These are phyloP conservation scores for Xylaria nigripes DNA, from an alignment of 495 filamentous ascomycete genomes.

Conservation along the genomic window DNA sequence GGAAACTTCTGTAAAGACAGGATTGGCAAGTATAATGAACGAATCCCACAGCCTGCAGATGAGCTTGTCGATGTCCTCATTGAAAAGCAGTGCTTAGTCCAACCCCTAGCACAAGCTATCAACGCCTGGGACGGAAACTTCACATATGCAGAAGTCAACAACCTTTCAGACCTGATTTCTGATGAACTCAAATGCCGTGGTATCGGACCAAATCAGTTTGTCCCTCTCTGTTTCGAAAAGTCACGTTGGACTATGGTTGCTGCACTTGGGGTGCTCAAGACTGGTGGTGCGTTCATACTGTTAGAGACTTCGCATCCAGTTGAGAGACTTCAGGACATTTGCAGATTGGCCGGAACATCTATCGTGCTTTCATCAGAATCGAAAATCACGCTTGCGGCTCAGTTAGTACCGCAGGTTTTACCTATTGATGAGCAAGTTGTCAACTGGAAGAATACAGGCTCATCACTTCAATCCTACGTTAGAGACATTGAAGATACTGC, in stretches of 20 bases:
- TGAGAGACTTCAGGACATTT: conserved; percentile 29
- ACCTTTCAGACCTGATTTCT: conserved; percentile 27
- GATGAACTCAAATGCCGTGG: conserved; percentile 35
- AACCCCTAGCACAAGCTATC: conserved; percentile 18
- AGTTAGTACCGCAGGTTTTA: neutral
- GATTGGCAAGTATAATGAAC: neutral
- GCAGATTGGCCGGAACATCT: neutral
- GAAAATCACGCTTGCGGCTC: neutral
- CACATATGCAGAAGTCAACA: conserved; percentile 42
- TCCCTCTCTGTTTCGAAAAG: conserved; percentile 53
- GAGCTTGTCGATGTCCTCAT: conserved; percentile 24
- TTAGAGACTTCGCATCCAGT: conserved; percentile 50
- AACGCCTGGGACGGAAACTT: conserved; percentile 46
- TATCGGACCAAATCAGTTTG: conserved; percentile 41
- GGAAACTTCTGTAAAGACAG: neutral
- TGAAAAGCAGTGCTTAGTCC: conserved; percentile 9
- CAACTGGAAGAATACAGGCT: neutral
- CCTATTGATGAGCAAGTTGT: neutral
- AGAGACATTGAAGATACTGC: neutral
- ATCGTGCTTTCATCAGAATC: neutral
- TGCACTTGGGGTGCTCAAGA: conserved; percentile 48
- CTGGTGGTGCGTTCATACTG: conserved; percentile 50
- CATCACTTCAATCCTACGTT: neutral
- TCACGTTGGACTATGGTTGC: conserved; percentile 47
- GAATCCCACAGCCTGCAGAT: conserved; percentile 6